Evolutionary conservation across 306 rosid genomes (phyloP), one percentile per base, ranked within the genome.

Genomic region (Acacia confusa): DNA sequence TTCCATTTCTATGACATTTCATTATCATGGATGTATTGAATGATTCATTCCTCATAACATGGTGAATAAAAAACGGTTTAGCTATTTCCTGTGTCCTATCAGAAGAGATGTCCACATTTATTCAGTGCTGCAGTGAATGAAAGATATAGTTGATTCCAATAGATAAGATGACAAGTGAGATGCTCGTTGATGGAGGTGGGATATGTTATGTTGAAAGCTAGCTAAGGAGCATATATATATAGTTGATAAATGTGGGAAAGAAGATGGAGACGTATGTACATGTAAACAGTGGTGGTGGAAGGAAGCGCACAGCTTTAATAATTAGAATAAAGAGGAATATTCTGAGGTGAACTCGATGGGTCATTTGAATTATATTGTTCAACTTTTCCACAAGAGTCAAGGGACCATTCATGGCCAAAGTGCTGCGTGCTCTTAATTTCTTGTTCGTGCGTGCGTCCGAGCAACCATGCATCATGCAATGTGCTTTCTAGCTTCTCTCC

Each of bases 381-480:
- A 20, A 52, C 70, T 34, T 78, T 64, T 55, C 3, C 36, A 67
- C 65, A 82, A 70, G 44, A 28, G 64, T 70, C 57, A 7, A 66
- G 69, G 70, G 74, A 78, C 79, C 75, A 81, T 82, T 58, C 45
- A 69, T 32, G 50, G 27, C 32, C 28, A 44, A 72, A 16, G 7
- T 64, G 77, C 79, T 64, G 79, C 80, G 70, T 80, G 28, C 68
- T 75, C 69, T 28, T 55, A 25, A 52, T 70, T 70, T 76, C 61
- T 70, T 76, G 79, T 25, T 74, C 28, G 52, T 38, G 2, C n/a
- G 34, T 38, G 40, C 13, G 48, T 44, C 14, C 10, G 24, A 0
- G 5, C n/a, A 12, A 16, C n/a, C 19, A 72, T 6, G 67, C 69
- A 28, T n/a, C n/a, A n/a, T n/a, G n/a, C n/a, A n/a, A n/a, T 82